Evolutionary conservation across 257 asterid species (phyloP).

Genomic region (Nicotiana tomentosiformis): DNA sequence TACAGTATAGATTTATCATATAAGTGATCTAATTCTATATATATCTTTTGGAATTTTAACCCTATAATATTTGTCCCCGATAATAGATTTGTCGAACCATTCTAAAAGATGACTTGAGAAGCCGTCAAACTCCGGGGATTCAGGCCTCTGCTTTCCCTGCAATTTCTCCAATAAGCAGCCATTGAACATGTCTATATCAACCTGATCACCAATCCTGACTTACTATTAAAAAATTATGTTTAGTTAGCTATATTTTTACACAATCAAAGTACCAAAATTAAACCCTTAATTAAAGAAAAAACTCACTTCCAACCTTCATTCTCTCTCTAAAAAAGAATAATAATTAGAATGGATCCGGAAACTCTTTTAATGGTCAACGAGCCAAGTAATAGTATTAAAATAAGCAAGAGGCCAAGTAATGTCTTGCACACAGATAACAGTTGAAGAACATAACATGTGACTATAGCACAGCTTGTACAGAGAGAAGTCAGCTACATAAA

Average conservation of each 20-base stretch:
- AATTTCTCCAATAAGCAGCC: constrained; percentile 8
- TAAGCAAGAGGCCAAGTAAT: constrained; percentile 5
- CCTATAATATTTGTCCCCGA: too few species aligned
- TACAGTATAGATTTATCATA: too few species aligned
- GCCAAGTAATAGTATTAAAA: constrained; percentile 3
- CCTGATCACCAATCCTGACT: not conserved
- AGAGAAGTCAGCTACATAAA: constrained; percentile 38
- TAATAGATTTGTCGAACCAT: not conserved
- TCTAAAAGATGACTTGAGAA: constrained; percentile 5
- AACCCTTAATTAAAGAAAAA: too few species aligned
- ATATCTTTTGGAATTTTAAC: too few species aligned
- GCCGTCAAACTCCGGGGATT: not conserved
- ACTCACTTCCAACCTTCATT: too few species aligned
- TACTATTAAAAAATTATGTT: not conserved
- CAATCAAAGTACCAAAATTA: too few species aligned
- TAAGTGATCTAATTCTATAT: too few species aligned
- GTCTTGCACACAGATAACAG: constrained; percentile 10
- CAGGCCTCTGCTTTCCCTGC: not conserved
- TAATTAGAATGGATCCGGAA: not conserved
- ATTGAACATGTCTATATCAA: constrained; percentile 14
- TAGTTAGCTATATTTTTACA: not conserved
- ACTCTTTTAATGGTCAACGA: constrained; percentile 29
- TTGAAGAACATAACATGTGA: constrained; percentile 47
- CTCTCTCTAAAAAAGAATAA: not conserved
- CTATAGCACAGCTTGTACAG: constrained; percentile 21